Percentiles rank a stretch among this genome's conserved stretches.
These are phyloP conservation scores for Breviolum minutum DNA, from an alignment of 73 alveolate genomes.

Conservation along the genomic window DNA sequence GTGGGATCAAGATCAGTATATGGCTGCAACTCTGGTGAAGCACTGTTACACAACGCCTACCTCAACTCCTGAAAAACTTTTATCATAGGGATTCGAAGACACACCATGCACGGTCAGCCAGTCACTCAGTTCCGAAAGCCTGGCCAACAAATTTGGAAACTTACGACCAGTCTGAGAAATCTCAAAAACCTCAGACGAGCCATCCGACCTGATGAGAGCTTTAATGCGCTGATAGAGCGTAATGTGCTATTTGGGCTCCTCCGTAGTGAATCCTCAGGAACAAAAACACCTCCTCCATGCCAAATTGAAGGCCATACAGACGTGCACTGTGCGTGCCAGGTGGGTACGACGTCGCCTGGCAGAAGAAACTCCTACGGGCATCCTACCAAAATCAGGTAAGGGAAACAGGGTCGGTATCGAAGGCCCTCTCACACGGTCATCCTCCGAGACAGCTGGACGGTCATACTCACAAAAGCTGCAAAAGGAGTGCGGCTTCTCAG, in stretches of 20 bases:
- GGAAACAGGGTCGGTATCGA: not conserved
- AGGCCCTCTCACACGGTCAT: too few relatives aligned
- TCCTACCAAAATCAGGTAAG: not conserved
- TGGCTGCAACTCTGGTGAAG: too few relatives aligned
- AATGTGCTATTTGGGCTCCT: not conserved
- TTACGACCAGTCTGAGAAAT: not conserved
- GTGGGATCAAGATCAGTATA: too few relatives aligned
- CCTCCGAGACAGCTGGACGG: not conserved
- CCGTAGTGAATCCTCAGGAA: not conserved
- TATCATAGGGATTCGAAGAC: not conserved
- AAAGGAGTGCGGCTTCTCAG: too few relatives aligned
- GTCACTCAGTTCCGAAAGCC: too few relatives aligned
- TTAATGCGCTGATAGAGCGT: not conserved
- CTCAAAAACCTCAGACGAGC: not conserved
- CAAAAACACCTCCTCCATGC: not conserved
- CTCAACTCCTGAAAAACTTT: too few relatives aligned
- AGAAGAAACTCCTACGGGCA: not conserved
- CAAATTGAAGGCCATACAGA: constrained; percentile 26
- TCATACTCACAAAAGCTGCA: too few relatives aligned
- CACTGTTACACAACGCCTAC: too few relatives aligned
- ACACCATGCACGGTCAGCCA: not conserved
- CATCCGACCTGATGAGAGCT: not conserved
- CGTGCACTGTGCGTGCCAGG: not conserved
- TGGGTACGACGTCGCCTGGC: not conserved
- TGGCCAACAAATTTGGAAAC: not conserved